Evolutionary conservation across 2,329 filamentous ascomycete genomes (phyloP).

Genomic region (Xylariaceae sp.): DNA sequence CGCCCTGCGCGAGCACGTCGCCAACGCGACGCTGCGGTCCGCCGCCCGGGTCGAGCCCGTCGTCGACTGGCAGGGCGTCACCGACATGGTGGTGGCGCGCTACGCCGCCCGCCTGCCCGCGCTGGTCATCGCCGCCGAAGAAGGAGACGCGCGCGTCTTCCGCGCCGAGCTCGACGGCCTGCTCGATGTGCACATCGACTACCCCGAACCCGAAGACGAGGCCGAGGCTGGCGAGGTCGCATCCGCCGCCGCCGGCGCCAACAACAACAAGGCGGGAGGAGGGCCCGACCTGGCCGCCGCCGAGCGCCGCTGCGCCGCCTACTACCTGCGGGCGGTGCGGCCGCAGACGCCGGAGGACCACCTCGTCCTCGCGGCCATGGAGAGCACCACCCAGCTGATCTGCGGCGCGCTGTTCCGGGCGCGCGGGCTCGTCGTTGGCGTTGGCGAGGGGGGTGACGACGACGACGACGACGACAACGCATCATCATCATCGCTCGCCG

Average conservation of each 20-base stretch:
- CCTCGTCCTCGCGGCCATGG: slow-evolving; percentile 37
- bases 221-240: slow-evolving; percentile 28
- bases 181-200: slow-evolving; percentile 37
- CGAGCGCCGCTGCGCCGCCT: slow-evolving; percentile 39
- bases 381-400: slow-evolving; percentile 9
- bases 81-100: slow-evolving; percentile 57
- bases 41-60: slow-evolving; percentile 20
- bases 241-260: slow-evolving; percentile 33
- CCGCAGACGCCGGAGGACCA: slow-evolving; percentile 33
- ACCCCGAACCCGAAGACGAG: slow-evolving; percentile 20
- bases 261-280: slow-evolving; percentile 34
- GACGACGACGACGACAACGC: slow-evolving; percentile 6
- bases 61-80: slow-evolving; percentile 59
- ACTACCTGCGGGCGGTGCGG: slow-evolving; percentile 27
- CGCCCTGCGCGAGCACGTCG: slow-evolving; percentile 36
- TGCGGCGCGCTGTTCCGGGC: slow-evolving; percentile 21
- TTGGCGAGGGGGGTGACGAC: slow-evolving; percentile 17
- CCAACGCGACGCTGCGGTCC: slow-evolving; percentile 26
- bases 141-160: slow-evolving; percentile 22
- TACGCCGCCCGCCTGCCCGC: slow-evolving; percentile 48
- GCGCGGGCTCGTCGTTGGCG: slow-evolving; percentile 15
- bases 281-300: slow-evolving; percentile 29
- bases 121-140: slow-evolving; percentile 30
- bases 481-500: background rate
- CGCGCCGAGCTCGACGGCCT: slow-evolving; percentile 29